Evolutionary conservation across 805 yeast species (phyloP).

Genomic region (Lachancea sp.): DNA sequence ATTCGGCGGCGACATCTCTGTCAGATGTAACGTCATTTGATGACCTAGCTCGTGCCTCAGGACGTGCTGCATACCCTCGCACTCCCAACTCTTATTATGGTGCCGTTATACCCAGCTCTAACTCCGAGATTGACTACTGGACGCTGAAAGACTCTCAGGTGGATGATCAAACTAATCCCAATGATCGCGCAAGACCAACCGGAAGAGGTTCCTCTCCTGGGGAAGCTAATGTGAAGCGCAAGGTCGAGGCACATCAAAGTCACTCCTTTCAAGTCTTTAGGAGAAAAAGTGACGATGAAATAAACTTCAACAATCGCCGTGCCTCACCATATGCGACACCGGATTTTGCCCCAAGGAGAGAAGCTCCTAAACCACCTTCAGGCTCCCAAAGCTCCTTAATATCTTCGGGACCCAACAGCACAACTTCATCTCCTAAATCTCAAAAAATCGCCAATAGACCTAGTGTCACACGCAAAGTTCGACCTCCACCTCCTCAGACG

Average conservation of each 20-base stretch:
- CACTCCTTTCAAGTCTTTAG: conserved; percentile 63
- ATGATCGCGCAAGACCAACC: conserved; percentile 13
- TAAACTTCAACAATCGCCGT: conserved; percentile 74
- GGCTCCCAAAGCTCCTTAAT: conserved; percentile 15
- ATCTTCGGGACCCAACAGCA: not conserved
- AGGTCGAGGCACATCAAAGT: conserved; percentile 15
- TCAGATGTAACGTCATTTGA: conserved; percentile 30
- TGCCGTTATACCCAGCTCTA: conserved; percentile 7
- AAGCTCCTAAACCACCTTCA: conserved; percentile 64
- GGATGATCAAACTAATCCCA: conserved; percentile 13
- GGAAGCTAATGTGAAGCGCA: conserved; percentile 1
- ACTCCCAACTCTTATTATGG: conserved; percentile 32
- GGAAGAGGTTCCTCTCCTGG: conserved; percentile 1
- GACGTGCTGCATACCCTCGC: conserved; percentile 26
- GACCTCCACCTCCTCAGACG: conserved; percentile 19
- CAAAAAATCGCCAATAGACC: conserved; percentile 16
- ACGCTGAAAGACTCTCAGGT: conserved; percentile 20
- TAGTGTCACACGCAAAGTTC: conserved; percentile 10
- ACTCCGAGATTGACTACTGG: conserved; percentile 25
- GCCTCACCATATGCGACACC: conserved; percentile 63
- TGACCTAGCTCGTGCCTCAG: conserved; percentile 20
- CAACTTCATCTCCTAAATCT: conserved; percentile 8
- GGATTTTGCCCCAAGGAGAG: conserved; percentile 59
- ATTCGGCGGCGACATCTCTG: conserved; percentile 23
- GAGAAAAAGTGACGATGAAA: conserved; percentile 57